phyloP scores from a whole-genome alignment of 202 grass and related monocot species.

The Zizania palustris region DNA sequence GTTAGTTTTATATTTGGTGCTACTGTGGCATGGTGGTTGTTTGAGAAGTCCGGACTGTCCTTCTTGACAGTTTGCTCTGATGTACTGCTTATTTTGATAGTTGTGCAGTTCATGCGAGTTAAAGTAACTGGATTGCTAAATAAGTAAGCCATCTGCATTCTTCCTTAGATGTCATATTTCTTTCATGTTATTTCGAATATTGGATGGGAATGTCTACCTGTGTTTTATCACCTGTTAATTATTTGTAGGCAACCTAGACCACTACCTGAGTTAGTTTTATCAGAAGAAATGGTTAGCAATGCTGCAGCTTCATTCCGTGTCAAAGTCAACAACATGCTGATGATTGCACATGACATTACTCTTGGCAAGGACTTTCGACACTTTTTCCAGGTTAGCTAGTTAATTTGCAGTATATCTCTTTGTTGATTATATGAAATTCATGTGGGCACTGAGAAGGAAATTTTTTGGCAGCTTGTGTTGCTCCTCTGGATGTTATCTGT shows the following conservation, averaged over 20 bases:
- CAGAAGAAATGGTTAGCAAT: conserved; percentile 96
- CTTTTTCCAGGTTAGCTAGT: conserved; percentile 73
- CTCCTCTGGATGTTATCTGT: conserved; percentile 87
- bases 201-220: neutral
- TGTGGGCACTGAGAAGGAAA: conserved; percentile 36
- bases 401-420: conserved; percentile 15
- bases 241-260: conserved; percentile 72
- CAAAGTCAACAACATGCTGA: conserved; percentile 87
- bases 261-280: conserved; percentile 92
- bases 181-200: conserved; percentile 34
- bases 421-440: conserved; percentile 32
- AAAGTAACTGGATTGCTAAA: conserved; percentile 64
- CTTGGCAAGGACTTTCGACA: conserved; percentile 86
- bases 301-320: conserved; percentile 84
- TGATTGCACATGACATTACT: conserved; percentile 97
- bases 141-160: conserved; percentile 57
- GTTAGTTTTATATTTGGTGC: conserved; percentile 65
- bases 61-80: conserved; percentile 95
- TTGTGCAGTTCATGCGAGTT: conserved; percentile 65
- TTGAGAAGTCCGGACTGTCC: conserved; percentile 88
- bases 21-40: conserved; percentile 80
- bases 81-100: conserved; percentile 78
- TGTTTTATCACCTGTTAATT: conserved; percentile 14
- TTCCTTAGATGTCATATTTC: conserved; percentile 1
- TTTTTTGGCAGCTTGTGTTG: conserved; percentile 63